A percentile compares a stretch with the other conserved stretches of the same genome.
These are phyloP conservation scores for Naganishia antarctica DNA, from an alignment of 768 basidiomycete genomes.

Conservation along the genomic window DNA sequence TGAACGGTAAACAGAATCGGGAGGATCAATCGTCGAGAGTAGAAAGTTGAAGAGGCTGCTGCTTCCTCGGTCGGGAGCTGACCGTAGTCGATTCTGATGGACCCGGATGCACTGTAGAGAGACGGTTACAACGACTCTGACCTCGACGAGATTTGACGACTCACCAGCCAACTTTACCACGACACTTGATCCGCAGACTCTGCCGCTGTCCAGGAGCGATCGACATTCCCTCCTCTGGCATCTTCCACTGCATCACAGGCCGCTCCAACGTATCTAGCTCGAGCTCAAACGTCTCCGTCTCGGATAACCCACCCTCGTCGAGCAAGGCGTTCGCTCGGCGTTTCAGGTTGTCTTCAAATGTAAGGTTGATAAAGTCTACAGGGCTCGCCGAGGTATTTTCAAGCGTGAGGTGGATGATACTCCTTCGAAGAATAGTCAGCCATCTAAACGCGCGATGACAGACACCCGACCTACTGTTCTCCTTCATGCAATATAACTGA, in stretches of 20 bases:
- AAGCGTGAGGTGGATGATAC: conserved; percentile 73
- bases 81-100: conserved; percentile 78
- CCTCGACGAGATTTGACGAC: conserved; percentile 42
- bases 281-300: conserved; percentile 84
- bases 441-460: neutral
- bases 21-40: conserved; percentile 79
- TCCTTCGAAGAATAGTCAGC: conserved; percentile 54
- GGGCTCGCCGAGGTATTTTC: conserved; percentile 82
- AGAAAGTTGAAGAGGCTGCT: conserved; percentile 54
- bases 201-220: conserved; percentile 69
- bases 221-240: conserved; percentile 53
- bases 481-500: conserved; percentile 94
- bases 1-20: conserved; percentile 91
- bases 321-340: conserved; percentile 68
- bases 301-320: conserved; percentile 70
- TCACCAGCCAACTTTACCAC: conserved; percentile 89
- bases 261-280: conserved; percentile 72
- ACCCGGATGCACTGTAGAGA: conserved; percentile 65
- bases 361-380: conserved; percentile 77
- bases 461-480: conserved; percentile 62
- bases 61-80: conserved; percentile 52
- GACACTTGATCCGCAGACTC: conserved; percentile 66
- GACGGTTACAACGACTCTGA: neutral
- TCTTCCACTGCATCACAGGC: conserved; percentile 73
- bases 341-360: conserved; percentile 86